These are phyloP conservation scores for Puccinia novopanici DNA, from an alignment of 1,284 basidiomycete species.

Conservation along the genomic window DNA sequence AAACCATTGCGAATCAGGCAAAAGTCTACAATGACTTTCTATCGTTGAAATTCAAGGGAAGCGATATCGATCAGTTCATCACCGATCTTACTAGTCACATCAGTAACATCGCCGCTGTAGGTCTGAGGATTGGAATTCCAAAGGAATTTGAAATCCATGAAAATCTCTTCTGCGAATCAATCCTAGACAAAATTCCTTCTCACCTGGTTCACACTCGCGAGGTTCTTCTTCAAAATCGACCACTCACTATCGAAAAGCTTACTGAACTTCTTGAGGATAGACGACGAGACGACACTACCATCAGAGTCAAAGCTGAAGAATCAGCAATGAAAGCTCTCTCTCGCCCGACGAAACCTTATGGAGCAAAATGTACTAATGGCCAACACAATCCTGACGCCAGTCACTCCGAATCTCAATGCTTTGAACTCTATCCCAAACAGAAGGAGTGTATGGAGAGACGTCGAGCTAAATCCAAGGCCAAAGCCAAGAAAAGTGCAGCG, in stretches of 20 bases:
- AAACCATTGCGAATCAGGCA: background rate
- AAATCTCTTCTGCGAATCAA: too few species aligned
- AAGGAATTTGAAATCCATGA: background rate
- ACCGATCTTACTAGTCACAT: too few species aligned
- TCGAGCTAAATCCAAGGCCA: background rate
- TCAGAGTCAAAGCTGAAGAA: background rate
- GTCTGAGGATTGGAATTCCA: background rate
- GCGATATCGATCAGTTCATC: too few species aligned
- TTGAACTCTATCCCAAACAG: background rate
- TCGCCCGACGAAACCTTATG: background rate
- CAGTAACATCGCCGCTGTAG: background rate
- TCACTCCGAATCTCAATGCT: too few species aligned
- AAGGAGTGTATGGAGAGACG: background rate
- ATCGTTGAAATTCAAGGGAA: too few species aligned
- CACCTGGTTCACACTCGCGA: background rate
- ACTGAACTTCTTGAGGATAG: background rate
- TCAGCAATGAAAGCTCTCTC: background rate
- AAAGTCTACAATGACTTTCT: background rate
- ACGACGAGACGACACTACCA: background rate
- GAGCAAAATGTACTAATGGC: background rate
- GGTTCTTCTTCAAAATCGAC: background rate
- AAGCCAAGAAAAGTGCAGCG: background rate
- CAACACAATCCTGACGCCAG: conserved; percentile 10
- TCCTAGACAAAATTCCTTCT: background rate
- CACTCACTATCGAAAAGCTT: background rate